Evolutionary conservation across 208 protist genomes (phyloP).

Genomic region (Porcisia deanei): DNA sequence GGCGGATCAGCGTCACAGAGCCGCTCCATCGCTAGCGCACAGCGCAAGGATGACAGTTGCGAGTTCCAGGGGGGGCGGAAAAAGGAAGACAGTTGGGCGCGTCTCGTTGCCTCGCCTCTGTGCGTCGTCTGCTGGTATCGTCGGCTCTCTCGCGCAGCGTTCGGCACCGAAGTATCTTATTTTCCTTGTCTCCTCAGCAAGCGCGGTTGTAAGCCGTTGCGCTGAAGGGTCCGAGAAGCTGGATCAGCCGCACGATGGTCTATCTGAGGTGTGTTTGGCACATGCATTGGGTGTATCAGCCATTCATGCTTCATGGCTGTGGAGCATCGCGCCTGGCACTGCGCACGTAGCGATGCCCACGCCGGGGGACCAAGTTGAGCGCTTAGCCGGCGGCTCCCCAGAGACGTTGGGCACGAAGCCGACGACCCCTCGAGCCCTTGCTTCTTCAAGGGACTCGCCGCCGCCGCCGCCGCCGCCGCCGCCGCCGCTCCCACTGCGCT

Average conservation of each 20-base stretch:
- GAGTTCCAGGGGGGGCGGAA: neutral
- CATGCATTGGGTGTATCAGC: constrained; percentile 58
- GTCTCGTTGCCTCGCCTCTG: constrained; percentile 18
- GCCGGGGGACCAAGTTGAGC: constrained; percentile 4
- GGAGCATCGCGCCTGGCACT: constrained; percentile 22
- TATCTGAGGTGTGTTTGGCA: constrained; percentile 35
- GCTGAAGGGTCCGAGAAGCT: neutral
- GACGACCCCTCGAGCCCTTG: neutral
- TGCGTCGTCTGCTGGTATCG: neutral
- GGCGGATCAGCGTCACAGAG: neutral
- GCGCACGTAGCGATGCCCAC: constrained; percentile 22
- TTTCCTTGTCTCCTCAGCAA: constrained; percentile 16
- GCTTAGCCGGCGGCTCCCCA: neutral
- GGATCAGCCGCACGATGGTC: neutral
- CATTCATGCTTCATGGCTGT: constrained; percentile 44
- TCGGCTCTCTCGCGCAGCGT: neutral
- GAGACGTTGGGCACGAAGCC: neutral
- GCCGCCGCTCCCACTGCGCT: constrained; percentile 12
- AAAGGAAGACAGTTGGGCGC: constrained; percentile 17
- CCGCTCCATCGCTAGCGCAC: neutral
- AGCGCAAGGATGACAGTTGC: neutral
- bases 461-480: neutral
- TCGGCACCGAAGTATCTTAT: constrained; percentile 13
- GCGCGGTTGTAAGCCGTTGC: neutral
- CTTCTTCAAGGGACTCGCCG: neutral